Evolutionary conservation across 345 rosid species (phyloP).

Genomic region (Moricandia moricandioides): DNA sequence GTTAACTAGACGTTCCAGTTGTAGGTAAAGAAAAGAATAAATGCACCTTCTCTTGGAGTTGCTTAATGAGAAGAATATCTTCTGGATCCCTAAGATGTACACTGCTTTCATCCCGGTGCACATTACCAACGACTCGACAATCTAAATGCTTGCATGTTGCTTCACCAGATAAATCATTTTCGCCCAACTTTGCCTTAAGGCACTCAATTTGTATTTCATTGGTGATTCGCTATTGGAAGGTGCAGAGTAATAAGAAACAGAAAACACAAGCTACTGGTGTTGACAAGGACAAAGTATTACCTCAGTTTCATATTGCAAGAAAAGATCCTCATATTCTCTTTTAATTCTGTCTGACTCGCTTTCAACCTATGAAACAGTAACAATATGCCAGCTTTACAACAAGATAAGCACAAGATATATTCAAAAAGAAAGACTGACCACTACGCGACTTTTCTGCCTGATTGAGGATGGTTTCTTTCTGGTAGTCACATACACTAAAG

Average conservation of each 20-base stretch:
- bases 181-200: slow-evolving; percentile 54
- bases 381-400: slow-evolving; percentile 31
- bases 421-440: slow-evolving; percentile 53
- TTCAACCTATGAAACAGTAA: slow-evolving; percentile 49
- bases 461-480: slow-evolving; percentile 62
- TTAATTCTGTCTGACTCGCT: slow-evolving; percentile 45
- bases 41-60: slow-evolving; percentile 86
- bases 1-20: slow-evolving; percentile 1
- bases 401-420: slow-evolving; percentile 22
- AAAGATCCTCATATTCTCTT: slow-evolving; percentile 66
- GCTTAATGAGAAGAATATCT: slow-evolving; percentile 65
- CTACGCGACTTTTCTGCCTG: slow-evolving; percentile 49
- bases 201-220: slow-evolving; percentile 63
- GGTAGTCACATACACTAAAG: slow-evolving; percentile 70
- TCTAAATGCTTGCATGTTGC: slow-evolving; percentile 29
- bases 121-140: slow-evolving; percentile 13
- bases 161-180: slow-evolving; percentile 32
- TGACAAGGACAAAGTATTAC: slow-evolving; percentile 39
- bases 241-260: slow-evolving; percentile 11
- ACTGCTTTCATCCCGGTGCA: slow-evolving; percentile 38
- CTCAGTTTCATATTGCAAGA: slow-evolving; percentile 62
- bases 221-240: slow-evolving; percentile 49
- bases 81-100: slow-evolving; percentile 56
- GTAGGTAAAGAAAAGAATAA: slow-evolving; percentile 15
- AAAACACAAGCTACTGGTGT: neutral